These are phyloP conservation scores for Nothophytophthora sp. DNA, from an alignment of 352 stramenopile species.

Conservation along the genomic window DNA sequence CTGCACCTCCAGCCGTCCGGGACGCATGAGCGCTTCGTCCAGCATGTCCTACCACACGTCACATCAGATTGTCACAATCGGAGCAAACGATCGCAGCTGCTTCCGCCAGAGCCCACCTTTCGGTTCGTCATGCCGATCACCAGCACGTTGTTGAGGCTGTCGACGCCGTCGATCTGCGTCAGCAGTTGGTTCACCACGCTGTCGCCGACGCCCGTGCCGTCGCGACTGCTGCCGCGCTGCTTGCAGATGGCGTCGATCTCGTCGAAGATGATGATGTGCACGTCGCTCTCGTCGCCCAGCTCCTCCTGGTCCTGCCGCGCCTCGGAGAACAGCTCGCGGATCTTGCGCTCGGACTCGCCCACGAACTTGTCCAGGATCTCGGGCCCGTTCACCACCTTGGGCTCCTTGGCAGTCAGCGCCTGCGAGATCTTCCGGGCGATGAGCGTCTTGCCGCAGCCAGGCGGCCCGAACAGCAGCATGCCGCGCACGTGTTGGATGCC, in stretches of 20 bases:
- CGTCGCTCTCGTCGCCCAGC: slow-evolving; percentile 95
- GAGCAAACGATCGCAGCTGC: too few relatives aligned
- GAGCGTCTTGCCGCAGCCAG: slow-evolving; percentile 96
- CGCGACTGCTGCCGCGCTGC: slow-evolving; percentile 89
- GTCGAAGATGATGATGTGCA: slow-evolving; percentile 99
- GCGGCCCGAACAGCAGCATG: slow-evolving; percentile 86
- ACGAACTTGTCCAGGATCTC: slow-evolving; percentile 99
- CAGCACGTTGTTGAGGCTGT: slow-evolving; percentile 99
- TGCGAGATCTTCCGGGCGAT: slow-evolving; percentile 98
- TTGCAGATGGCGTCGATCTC: slow-evolving; percentile 99
- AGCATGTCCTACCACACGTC: slow-evolving; percentile 70
- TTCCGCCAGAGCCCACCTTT: slow-evolving; percentile 90
- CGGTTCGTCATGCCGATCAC: slow-evolving; percentile 99
- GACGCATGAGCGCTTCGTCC: slow-evolving; percentile 97
- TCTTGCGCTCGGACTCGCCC: slow-evolving; percentile 98
- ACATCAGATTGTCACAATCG: neutral
- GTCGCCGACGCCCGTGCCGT: slow-evolving; percentile 96
- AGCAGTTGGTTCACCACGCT: slow-evolving; percentile 99
- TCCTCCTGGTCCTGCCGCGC: slow-evolving; percentile 89
- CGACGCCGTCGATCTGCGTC: slow-evolving; percentile 99
- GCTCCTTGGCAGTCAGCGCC: slow-evolving; percentile 95
- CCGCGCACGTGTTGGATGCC: slow-evolving; percentile 99
- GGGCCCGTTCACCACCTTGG: slow-evolving; percentile 98
- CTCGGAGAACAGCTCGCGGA: slow-evolving; percentile 98
- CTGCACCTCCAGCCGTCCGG: slow-evolving; percentile 99